Base-by-base conservation (phyloP, 352 stramenopile genomes). In the Elongisporangium prolatum region DNA sequence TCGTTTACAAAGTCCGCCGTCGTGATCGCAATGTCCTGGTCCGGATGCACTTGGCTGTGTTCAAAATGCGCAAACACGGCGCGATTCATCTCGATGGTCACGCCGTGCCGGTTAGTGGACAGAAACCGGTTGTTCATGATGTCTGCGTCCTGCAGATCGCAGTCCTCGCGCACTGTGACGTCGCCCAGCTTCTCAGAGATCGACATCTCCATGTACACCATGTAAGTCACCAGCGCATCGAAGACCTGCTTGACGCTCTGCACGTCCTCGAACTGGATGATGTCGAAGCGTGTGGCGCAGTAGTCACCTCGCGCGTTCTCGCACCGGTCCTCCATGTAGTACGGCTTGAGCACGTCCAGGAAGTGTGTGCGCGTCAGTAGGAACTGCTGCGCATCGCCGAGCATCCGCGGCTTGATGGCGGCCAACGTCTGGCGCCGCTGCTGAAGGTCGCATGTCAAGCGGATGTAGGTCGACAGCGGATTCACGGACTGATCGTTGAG, bases 91-190 rank as follows among this genome's bases (percentile, higher is more conserved):
- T 74, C 73, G 21, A 74, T 56, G 17, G 78, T 52, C 18, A 79
- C 57, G 7, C 63, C 64, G n/a, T 65, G 60, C 1, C 44, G 60
- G 2, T 78, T 62, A 6, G 59, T 61, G 48, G 74, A 79, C 7
- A 83, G 69, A 16, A 86, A 58, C 11, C 75, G 74, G 28, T 75
- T 65, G 56, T 88, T 71, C 18, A 67, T 64, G 25, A 84, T 72
- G 3, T 64, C 69, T n/a, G 56, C 52, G n/a, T 75, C 68, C 11
- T 60, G 63, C 54, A 63, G 81, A 47, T 83, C 72, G 34, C 83
- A 74, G 47, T 83, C 74, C 55, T 88, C 77, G 18, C 75, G 65
- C 49, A 86, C 75, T 7, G 73, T 86, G 48, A 88, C 70, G 53
- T 79, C 60, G 13, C 77, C 77, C 20, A 84, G 57, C 24, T 63